These are phyloP conservation scores for Kockovaella imperatae DNA, from an alignment of 768 basidiomycete genomes.

Conservation along the genomic window DNA sequence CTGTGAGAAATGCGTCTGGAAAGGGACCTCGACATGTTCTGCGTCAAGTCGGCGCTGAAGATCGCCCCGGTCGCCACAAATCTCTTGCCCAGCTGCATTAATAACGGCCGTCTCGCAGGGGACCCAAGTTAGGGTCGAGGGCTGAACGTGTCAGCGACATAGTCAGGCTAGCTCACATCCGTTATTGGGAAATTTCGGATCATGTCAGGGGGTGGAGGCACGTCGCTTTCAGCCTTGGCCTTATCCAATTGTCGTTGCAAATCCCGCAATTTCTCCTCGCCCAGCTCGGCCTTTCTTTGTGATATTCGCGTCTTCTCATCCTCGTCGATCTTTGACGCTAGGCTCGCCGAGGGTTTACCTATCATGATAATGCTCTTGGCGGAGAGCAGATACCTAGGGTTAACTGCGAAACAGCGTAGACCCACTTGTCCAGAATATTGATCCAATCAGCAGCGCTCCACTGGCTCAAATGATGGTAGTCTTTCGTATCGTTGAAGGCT, in stretches of 20 bases:
- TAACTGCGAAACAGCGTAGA: constrained; percentile 7
- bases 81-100: constrained; percentile 23
- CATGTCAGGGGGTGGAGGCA: constrained; percentile 70
- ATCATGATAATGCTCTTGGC: constrained; percentile 64
- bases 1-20: constrained; percentile 89
- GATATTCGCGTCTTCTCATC: constrained; percentile 72
- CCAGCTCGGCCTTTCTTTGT: constrained; percentile 61
- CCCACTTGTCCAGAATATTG: constrained; percentile 63
- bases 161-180: constrained; percentile 50
- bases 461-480: constrained; percentile 58
- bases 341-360: constrained; percentile 77
- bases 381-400: constrained; percentile 66
- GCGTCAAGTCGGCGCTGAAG: constrained; percentile 59
- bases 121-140: constrained; percentile 83
- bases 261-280: constrained; percentile 68
- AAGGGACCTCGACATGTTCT: constrained; percentile 65
- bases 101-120: constrained; percentile 53
- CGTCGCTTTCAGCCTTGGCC: constrained; percentile 80
- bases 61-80: constrained; percentile 44
- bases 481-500: constrained; percentile 69
- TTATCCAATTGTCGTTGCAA: constrained; percentile 62
- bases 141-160: constrained; percentile 15
- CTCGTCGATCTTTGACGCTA: constrained; percentile 70
- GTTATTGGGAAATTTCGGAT: constrained; percentile 84
- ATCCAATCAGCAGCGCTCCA: constrained; percentile 77